Evolutionary conservation across 2,329 filamentous ascomycete species (phyloP).

Genomic region (Alternaria angustiovoidea): DNA sequence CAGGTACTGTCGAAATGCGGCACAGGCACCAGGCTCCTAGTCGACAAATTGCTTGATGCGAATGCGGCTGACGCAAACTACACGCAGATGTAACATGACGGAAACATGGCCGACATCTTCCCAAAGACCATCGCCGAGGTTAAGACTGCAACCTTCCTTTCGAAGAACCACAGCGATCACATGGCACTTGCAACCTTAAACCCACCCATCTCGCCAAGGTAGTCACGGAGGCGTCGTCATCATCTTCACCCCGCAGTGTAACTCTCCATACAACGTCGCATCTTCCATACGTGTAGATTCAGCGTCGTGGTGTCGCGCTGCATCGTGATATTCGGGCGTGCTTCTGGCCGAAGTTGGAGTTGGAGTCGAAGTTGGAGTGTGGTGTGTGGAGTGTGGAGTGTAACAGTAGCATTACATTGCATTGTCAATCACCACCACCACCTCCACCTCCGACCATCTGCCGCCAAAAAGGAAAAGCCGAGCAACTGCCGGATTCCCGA

Average conservation of each 20-base stretch:
- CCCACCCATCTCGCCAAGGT: not conserved
- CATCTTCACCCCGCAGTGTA: not conserved
- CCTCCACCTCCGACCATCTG: not conserved
- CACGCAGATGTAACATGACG: not conserved
- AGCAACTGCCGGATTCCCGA: not conserved
- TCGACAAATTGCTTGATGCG: not conserved
- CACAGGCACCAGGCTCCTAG: not conserved
- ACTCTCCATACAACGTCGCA: not conserved
- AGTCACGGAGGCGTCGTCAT: not conserved
- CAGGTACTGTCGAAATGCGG: not conserved
- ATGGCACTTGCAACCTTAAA: not conserved
- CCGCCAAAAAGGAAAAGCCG: not conserved
- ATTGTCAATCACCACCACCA: not conserved
- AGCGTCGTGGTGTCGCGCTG: not conserved
- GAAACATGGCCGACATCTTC: not conserved
- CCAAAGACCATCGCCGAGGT: not conserved
- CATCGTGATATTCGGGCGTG: not conserved
- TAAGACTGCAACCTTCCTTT: not conserved
- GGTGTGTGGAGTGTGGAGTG: not conserved
- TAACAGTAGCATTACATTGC: constrained; percentile 7
- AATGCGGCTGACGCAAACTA: not conserved
- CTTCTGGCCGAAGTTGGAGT: not conserved
- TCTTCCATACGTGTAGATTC: not conserved
- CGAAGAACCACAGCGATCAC: not conserved
- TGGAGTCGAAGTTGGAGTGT: not conserved